Conservation (phyloP, 305 asterid species). For the Solanum aculeatissimum region DNA sequence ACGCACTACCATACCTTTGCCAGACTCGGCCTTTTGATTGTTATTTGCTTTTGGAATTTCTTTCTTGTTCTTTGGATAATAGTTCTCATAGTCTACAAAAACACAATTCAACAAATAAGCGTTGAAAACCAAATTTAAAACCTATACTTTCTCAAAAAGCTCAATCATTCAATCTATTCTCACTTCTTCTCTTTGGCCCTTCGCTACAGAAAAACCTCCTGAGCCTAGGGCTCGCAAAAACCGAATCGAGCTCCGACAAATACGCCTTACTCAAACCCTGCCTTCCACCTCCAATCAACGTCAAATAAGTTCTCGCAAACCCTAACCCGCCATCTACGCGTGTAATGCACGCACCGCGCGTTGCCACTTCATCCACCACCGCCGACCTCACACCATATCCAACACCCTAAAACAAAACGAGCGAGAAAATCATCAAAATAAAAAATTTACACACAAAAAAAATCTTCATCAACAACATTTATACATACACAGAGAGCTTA, state of each 20-base stretch:
- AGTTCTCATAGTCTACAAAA: constrained; percentile 51
- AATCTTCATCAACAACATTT: not conserved
- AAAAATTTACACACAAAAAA: not conserved
- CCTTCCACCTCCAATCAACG: constrained; percentile 35
- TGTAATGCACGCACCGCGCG: constrained; percentile 15
- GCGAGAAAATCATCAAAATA: not conserved
- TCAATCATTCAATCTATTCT: not conserved
- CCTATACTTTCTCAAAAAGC: not conserved
- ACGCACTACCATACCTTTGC: constrained; percentile 30
- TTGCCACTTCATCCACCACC: constrained; percentile 13
- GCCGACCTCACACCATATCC: constrained; percentile 23
- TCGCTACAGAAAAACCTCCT: constrained; percentile 54
- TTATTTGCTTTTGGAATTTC: constrained; percentile 38
- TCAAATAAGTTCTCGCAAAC: constrained; percentile 35
- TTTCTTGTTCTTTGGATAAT: constrained; percentile 46
- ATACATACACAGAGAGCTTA: constrained; percentile 1
- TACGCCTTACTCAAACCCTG: constrained; percentile 8
- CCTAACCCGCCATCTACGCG: constrained; percentile 22
- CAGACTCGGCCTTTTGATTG: constrained; percentile 29
- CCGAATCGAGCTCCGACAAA: constrained; percentile 19
- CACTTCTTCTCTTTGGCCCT: constrained; percentile 54
- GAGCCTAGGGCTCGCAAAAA: constrained; percentile 22
- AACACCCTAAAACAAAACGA: constrained; percentile 12
- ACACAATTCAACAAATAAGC: constrained; percentile 13
- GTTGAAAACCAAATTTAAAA: not conserved